A percentile compares a stretch with the other conserved stretches of the same genome.
Evolutionary conservation across 2,329 filamentous ascomycete species (phyloP).

Genomic region (Paracamarosporium sp.): DNA sequence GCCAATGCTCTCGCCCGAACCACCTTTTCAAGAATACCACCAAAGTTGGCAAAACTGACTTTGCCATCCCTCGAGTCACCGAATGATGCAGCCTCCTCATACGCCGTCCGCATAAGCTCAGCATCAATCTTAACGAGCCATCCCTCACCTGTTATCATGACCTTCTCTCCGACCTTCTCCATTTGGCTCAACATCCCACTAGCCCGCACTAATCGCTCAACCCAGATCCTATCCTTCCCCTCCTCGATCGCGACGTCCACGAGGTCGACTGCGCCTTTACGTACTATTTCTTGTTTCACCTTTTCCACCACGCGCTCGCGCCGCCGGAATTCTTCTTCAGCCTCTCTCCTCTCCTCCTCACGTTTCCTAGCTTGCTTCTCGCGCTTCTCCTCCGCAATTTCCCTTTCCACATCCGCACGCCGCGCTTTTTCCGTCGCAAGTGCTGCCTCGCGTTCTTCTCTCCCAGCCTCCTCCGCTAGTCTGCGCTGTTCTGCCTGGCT

Average conservation of each 20-base stretch:
- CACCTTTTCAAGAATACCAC: conserved; percentile 44
- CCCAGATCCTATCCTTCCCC: conserved; percentile 51
- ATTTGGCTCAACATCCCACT: conserved; percentile 45
- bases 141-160: conserved; percentile 51
- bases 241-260: conserved; percentile 50
- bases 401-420: conserved; percentile 50
- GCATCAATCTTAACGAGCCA: conserved; percentile 52
- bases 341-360: conserved; percentile 46
- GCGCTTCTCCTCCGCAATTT: conserved; percentile 49
- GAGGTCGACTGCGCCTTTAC: conserved; percentile 40
- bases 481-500: conserved; percentile 56
- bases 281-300: conserved; percentile 32
- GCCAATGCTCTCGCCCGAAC: conserved; percentile 31
- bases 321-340: conserved; percentile 40
- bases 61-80: conserved; percentile 35
- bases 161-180: conserved; percentile 26
- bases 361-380: conserved; percentile 48
- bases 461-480: conserved; percentile 49
- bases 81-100: conserved; percentile 40
- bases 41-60: conserved; percentile 48
- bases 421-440: conserved; percentile 49
- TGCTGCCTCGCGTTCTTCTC: conserved; percentile 53
- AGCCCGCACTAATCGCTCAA: conserved; percentile 52
- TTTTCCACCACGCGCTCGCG: conserved; percentile 38
- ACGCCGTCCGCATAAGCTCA: conserved; percentile 49